Conservation (phyloP, 2,329 filamentous ascomycete genomes). For the Arthrobotrys conoides region DNA sequence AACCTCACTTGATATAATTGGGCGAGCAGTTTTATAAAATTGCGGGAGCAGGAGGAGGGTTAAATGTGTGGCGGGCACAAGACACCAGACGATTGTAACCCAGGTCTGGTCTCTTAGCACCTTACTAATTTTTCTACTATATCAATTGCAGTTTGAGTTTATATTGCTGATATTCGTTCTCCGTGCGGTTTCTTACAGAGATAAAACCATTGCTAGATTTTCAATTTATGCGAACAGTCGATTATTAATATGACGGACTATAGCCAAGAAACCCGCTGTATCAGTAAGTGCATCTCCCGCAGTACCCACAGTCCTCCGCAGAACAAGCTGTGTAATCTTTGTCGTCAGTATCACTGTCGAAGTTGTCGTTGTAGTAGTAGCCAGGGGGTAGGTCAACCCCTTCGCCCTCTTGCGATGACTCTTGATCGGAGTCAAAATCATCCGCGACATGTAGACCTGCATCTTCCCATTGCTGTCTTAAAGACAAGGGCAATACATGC, state of each 20-base stretch:
- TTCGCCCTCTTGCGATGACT: slow-evolving; percentile 35
- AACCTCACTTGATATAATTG: too few species aligned
- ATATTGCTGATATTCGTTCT: too few species aligned
- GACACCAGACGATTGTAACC: too few species aligned
- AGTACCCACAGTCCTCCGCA: slow-evolving; percentile 42
- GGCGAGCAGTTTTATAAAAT: too few species aligned
- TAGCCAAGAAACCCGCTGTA: slow-evolving; percentile 34
- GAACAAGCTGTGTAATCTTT: slow-evolving; percentile 50
- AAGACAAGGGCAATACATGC: slow-evolving; percentile 43
- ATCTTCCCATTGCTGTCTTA: slow-evolving; percentile 44
- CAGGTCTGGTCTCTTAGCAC: too few species aligned
- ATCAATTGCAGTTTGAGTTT: too few species aligned
- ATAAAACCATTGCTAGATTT: too few species aligned
- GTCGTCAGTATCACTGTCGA: slow-evolving; percentile 31
- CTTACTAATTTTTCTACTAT: too few species aligned
- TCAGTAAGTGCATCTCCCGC: slow-evolving; percentile 46
- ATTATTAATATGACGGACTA: slow-evolving; percentile 34
- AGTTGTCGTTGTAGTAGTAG: slow-evolving; percentile 39
- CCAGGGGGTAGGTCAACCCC: slow-evolving; percentile 25
- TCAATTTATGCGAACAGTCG: slow-evolving; percentile 24
- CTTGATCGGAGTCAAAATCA: slow-evolving; percentile 24
- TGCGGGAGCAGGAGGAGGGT: too few species aligned
- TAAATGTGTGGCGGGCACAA: too few species aligned
- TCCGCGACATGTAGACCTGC: slow-evolving; percentile 34
- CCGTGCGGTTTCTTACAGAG: too few species aligned